Conservation (phyloP, 495 filamentous ascomycete species). For the Neurospora africana region DNA sequence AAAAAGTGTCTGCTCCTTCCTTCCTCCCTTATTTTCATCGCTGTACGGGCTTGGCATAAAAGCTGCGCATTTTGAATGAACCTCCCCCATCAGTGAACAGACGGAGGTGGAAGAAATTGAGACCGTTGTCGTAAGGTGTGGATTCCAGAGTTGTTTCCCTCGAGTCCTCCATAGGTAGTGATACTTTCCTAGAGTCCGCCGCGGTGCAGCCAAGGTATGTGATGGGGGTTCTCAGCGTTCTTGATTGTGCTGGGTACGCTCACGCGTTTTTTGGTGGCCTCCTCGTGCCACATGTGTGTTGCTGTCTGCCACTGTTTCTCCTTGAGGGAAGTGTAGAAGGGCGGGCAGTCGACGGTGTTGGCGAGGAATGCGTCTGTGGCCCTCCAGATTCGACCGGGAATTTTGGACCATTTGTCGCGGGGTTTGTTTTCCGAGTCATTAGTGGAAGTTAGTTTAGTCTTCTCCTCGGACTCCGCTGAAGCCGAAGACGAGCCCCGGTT, state of each 20-base stretch:
- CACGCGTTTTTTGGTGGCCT: background rate
- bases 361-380: background rate
- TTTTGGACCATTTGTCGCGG: background rate
- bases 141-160: background rate
- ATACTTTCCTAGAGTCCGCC: background rate
- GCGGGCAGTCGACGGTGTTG: background rate
- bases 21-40: background rate
- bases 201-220: background rate
- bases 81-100: background rate
- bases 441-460: background rate
- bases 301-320: background rate
- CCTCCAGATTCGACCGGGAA: background rate
- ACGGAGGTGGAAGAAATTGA: background rate
- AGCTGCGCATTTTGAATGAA: background rate
- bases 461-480: background rate
- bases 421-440: background rate
- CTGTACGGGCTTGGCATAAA: background rate
- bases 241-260: background rate
- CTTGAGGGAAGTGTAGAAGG: background rate
- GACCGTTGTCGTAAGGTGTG: background rate
- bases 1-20: background rate
- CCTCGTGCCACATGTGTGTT: background rate
- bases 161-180: background rate
- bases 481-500: background rate
- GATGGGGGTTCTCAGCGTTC: background rate